These are phyloP conservation scores for Stropharia rugosoannulata DNA, from an alignment of 768 basidiomycete species.

Conservation along the genomic window DNA sequence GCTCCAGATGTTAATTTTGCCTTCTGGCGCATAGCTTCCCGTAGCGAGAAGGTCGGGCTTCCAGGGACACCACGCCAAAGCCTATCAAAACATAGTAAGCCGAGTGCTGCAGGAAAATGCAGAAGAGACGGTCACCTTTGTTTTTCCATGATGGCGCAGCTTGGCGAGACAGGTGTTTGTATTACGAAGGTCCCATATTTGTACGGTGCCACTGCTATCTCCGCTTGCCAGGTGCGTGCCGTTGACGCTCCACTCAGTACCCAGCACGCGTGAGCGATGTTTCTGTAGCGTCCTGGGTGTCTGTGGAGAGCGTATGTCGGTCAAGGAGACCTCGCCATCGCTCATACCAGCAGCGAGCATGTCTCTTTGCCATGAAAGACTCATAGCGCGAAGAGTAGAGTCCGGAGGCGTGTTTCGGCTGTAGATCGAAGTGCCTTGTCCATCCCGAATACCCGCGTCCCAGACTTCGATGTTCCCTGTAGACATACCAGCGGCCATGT, in stretches of 20 bases:
- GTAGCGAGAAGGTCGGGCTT: slow-evolving; percentile 74
- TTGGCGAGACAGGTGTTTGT: slow-evolving; percentile 56
- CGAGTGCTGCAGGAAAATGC: not conserved
- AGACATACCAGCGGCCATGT: slow-evolving; percentile 53
- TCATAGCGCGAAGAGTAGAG: slow-evolving; percentile 14
- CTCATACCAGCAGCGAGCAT: slow-evolving; percentile 63
- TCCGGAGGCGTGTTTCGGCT: slow-evolving; percentile 38
- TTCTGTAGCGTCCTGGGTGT: slow-evolving; percentile 49
- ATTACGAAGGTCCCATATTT: slow-evolving; percentile 71
- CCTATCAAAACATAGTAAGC: slow-evolving; percentile 37
- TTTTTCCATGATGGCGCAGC: slow-evolving; percentile 59
- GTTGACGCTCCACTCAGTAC: slow-evolving; percentile 73
- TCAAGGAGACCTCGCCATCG: slow-evolving; percentile 64
- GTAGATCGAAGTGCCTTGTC: slow-evolving; percentile 25
- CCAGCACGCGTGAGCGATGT: slow-evolving; percentile 48
- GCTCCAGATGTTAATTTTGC: slow-evolving; percentile 53
- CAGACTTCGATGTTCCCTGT: slow-evolving; percentile 52
- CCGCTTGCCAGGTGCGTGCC: slow-evolving; percentile 81
- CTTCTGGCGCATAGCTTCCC: slow-evolving; percentile 49
- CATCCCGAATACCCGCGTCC: slow-evolving; percentile 37
- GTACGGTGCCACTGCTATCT: slow-evolving; percentile 83
- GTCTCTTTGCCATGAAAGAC: slow-evolving; percentile 57
- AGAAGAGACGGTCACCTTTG: slow-evolving; percentile 37
- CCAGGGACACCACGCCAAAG: slow-evolving; percentile 89
- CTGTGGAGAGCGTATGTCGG: slow-evolving; percentile 52